Evolutionary conservation across 2,329 filamentous ascomycete species (phyloP).

Genomic region (Aspergillus sp.): DNA sequence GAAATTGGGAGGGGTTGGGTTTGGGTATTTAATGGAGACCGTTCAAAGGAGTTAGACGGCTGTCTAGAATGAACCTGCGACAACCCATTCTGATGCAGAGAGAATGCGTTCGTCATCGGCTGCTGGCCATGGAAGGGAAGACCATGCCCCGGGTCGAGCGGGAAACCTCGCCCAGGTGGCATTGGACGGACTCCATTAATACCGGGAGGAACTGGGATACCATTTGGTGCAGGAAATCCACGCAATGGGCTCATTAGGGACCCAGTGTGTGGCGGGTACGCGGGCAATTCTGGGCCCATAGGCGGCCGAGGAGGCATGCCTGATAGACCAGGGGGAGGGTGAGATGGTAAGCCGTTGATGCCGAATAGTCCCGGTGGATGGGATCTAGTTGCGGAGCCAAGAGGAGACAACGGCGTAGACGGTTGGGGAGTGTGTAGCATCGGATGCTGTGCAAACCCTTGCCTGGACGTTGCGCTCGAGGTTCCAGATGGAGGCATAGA

Average conservation of each 20-base stretch:
- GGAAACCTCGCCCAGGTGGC: constrained; percentile 49
- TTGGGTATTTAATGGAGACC: constrained; percentile 53
- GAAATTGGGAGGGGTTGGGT: constrained; percentile 65
- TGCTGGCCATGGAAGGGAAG: constrained; percentile 39
- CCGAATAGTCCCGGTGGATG: constrained; percentile 44
- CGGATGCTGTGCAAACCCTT: constrained; percentile 47
- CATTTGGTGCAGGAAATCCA: constrained; percentile 45
- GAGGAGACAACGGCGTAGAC: constrained; percentile 58
- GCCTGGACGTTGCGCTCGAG: constrained; percentile 57
- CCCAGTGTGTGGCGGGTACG: constrained; percentile 47
- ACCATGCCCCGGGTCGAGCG: constrained; percentile 40
- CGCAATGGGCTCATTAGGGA: constrained; percentile 51
- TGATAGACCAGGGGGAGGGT: constrained; percentile 47
- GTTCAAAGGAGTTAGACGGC: constrained; percentile 58
- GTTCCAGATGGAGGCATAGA: constrained; percentile 58
- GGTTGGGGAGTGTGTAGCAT: constrained; percentile 53
- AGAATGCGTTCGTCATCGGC: constrained; percentile 33
- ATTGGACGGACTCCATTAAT: constrained; percentile 57
- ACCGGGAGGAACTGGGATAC: constrained; percentile 51
- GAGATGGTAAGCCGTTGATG: constrained; percentile 48
- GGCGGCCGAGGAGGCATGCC: constrained; percentile 47
- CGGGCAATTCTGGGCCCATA: constrained; percentile 47
- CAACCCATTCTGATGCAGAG: constrained; percentile 32
- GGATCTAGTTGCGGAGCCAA: constrained; percentile 55
- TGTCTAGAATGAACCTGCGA: constrained; percentile 65